Conservation (phyloP, 352 stramenopile genomes). For the Labyrinthula sp. region DNA sequence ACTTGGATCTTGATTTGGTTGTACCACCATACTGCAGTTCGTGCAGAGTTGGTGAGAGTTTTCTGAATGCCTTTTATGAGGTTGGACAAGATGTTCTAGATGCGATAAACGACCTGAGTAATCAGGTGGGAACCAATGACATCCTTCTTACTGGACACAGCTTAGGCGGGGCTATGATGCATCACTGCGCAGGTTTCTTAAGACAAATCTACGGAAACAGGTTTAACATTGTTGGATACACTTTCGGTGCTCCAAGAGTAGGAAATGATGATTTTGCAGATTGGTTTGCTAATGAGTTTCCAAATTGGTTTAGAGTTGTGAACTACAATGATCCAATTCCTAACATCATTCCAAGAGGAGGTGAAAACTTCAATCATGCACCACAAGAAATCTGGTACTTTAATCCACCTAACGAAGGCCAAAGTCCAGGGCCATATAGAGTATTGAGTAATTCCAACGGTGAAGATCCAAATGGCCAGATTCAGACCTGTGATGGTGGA, state of each 20-base stretch:
- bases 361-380: conserved; percentile 12
- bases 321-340: conserved; percentile 20
- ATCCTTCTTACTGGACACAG: conserved; percentile 26
- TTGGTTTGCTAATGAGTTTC: neutral
- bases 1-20: too few relatives aligned
- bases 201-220: too few relatives aligned
- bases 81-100: conserved; percentile 5
- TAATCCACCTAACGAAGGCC: conserved; percentile 1
- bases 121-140: neutral
- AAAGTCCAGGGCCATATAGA: conserved; percentile 1
- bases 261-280: conserved; percentile 20
- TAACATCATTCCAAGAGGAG: conserved; percentile 11
- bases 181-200: conserved; percentile 5
- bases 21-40: too few relatives aligned
- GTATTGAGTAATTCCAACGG: conserved; percentile 2
- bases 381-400: conserved; percentile 17
- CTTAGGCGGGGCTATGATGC: conserved; percentile 21
- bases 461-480: conserved; percentile 10
- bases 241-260: conserved; percentile 29
- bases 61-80: conserved; percentile 22
- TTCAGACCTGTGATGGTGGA: conserved; percentile 8
- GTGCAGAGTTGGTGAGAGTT: conserved; percentile 24
- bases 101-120: neutral
- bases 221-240: conserved; percentile 19
- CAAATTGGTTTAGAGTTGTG: conserved; percentile 14